Percentiles rank a stretch among this genome's conserved stretches.
These are phyloP conservation scores for Apiosordaria backusii DNA, from an alignment of 495 filamentous ascomycete genomes.

Conservation along the genomic window DNA sequence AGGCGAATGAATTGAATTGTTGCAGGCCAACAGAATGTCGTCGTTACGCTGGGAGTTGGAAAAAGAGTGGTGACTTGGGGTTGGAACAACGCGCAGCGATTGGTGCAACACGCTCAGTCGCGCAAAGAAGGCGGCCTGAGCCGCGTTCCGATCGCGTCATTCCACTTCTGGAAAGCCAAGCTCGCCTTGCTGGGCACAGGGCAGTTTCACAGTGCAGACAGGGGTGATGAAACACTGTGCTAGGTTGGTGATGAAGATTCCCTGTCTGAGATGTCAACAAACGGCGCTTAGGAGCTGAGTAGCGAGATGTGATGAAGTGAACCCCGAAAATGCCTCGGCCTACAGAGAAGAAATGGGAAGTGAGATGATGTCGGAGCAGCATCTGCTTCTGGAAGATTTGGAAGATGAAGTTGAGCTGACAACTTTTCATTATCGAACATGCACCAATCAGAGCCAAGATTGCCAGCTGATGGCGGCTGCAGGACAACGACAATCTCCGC, in stretches of 20 bases:
- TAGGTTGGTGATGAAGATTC: background rate
- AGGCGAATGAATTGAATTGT: no score
- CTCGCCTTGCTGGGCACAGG: background rate
- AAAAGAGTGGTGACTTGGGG: background rate
- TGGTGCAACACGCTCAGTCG: slow-evolving; percentile 28
- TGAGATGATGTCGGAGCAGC: background rate
- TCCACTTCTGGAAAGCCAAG: slow-evolving; percentile 9
- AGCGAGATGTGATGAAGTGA: background rate
- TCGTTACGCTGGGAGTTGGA: no score
- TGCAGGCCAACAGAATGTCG: background rate
- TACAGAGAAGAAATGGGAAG: background rate
- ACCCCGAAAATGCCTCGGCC: background rate
- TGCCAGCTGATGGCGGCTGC: slow-evolving; percentile 6
- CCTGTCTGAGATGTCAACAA: background rate
- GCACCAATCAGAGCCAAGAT: background rate
- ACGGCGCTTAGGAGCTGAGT: background rate
- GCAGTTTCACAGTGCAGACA: background rate
- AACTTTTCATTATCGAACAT: background rate
- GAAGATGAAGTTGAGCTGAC: background rate
- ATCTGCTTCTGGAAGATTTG: background rate
- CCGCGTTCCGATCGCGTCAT: slow-evolving; percentile 32
- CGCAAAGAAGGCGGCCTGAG: slow-evolving; percentile 15
- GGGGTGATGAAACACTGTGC: background rate
- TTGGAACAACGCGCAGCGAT: slow-evolving; percentile 22
- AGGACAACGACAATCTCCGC: slow-evolving; percentile 5